These are phyloP conservation scores for Aleurites moluccanus DNA, from an alignment of 441 rosid genomes.

Conservation along the genomic window DNA sequence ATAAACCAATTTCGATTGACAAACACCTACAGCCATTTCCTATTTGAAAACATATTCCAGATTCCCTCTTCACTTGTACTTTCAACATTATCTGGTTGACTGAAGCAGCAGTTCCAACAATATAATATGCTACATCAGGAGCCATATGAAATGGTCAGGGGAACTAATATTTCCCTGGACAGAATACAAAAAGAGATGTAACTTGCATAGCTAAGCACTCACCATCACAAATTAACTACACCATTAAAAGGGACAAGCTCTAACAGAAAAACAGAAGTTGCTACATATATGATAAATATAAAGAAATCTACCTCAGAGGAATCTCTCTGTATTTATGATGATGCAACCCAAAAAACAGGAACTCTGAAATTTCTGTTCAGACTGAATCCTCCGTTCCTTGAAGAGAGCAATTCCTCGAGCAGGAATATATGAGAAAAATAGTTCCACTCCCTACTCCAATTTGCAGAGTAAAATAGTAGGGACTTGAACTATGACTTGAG, in stretches of 20 bases:
- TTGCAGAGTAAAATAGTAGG: slow-evolving; percentile 27
- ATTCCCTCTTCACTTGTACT: slow-evolving; percentile 22
- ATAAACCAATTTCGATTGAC: no score
- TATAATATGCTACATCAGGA: slow-evolving; percentile 25
- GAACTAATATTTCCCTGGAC: slow-evolving; percentile 24
- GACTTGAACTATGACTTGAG: slow-evolving; percentile 16
- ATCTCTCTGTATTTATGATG: slow-evolving; percentile 33
- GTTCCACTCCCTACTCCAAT: slow-evolving; percentile 29
- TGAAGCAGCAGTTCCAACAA: slow-evolving; percentile 26
- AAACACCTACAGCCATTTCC: slow-evolving; percentile 8
- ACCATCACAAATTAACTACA: slow-evolving; percentile 24
- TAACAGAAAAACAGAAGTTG: slow-evolving; percentile 9
- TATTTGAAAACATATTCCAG: slow-evolving; percentile 19
- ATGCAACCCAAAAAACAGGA: slow-evolving; percentile 33
- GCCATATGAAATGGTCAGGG: slow-evolving; percentile 17
- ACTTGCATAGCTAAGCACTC: slow-evolving; percentile 19
- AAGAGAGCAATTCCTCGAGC: slow-evolving; percentile 26
- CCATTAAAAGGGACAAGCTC: neutral
- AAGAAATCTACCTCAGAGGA: slow-evolving; percentile 43
- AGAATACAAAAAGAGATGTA: slow-evolving; percentile 24
- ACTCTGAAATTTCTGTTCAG: slow-evolving; percentile 25
- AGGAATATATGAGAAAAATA: slow-evolving; percentile 25
- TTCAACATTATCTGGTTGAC: slow-evolving; percentile 27
- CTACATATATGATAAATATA: slow-evolving; percentile 6
- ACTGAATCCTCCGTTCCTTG: slow-evolving; percentile 32